Evolutionary conservation across 768 basidiomycete genomes (phyloP).

Genomic region (Rhodotorula taiwanensis): DNA sequence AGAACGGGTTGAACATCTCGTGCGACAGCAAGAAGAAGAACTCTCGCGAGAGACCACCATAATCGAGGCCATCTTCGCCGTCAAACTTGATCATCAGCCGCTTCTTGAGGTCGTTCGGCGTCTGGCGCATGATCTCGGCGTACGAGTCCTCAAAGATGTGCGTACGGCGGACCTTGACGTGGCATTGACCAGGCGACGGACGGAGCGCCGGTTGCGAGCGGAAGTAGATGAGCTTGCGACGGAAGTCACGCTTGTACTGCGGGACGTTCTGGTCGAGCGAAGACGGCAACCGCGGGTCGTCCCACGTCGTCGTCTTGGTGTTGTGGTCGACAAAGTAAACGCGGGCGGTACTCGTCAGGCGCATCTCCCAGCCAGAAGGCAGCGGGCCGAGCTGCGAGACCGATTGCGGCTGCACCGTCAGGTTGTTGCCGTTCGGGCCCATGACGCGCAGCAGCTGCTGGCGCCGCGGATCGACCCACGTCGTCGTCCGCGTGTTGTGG

Average conservation of each 20-base stretch:
- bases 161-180: constrained; percentile 95
- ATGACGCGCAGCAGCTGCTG: constrained; percentile 95
- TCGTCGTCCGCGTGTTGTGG: constrained; percentile 97
- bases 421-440: constrained; percentile 82
- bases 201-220: constrained; percentile 96
- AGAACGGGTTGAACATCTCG: constrained; percentile 99
- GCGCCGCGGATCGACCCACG: constrained; percentile 98
- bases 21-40: constrained; percentile 99
- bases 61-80: constrained; percentile 97
- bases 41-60: constrained; percentile 95
- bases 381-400: constrained; percentile 94
- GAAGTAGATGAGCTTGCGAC: constrained; percentile 99
- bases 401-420: constrained; percentile 83
- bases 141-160: constrained; percentile 99
- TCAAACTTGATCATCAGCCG: constrained; percentile 96
- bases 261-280: constrained; percentile 94
- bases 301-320: constrained; percentile 97
- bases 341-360: constrained; percentile 90
- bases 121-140: constrained; percentile 99
- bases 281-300: constrained; percentile 92
- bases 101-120: constrained; percentile 96
- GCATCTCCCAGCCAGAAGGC: constrained; percentile 99
- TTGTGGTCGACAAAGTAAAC: constrained; percentile 89
- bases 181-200: constrained; percentile 96
- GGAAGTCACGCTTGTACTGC: constrained; percentile 99